Evolutionary conservation across 495 filamentous ascomycete species (phyloP).

Genomic region (Barbatosphaeria neglecta): DNA sequence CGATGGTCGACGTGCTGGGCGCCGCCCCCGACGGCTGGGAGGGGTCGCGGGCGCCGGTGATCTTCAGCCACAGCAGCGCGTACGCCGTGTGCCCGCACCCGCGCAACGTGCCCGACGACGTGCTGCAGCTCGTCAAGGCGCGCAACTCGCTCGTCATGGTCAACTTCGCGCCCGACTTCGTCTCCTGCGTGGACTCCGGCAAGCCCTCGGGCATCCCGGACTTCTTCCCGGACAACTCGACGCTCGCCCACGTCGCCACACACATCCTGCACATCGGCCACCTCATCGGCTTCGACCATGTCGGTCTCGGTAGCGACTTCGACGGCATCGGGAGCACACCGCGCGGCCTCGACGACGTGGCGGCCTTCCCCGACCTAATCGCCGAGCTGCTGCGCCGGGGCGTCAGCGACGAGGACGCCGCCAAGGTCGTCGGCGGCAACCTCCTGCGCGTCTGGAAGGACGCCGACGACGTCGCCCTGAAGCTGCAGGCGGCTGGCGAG

Average conservation of each 20-base stretch:
- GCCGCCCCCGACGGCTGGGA: slow-evolving; percentile 28
- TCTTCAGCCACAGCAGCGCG: slow-evolving; percentile 62
- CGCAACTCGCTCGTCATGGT: slow-evolving; percentile 60
- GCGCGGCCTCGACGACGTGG: slow-evolving; percentile 62
- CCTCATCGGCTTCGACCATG: slow-evolving; percentile 60
- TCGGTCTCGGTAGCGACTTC: slow-evolving; percentile 65
- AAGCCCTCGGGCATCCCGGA: slow-evolving; percentile 48
- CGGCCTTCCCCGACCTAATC: slow-evolving; percentile 71
- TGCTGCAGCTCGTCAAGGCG: slow-evolving; percentile 50
- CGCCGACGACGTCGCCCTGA: slow-evolving; percentile 51
- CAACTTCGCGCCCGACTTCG: slow-evolving; percentile 69
- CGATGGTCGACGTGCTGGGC: slow-evolving; percentile 57
- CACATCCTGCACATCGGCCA: slow-evolving; percentile 62
- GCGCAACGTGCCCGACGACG: slow-evolving; percentile 61
- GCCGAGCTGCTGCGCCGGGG: slow-evolving; percentile 58
- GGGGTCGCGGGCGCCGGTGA: slow-evolving; percentile 53
- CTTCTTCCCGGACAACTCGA: slow-evolving; percentile 53
- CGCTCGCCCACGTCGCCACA: slow-evolving; percentile 63
- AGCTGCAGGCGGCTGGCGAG: slow-evolving; percentile 49
- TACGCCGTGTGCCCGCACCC: slow-evolving; percentile 57
- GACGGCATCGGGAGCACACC: slow-evolving; percentile 53
- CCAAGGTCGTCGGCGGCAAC: slow-evolving; percentile 61
- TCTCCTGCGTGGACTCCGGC: slow-evolving; percentile 50
- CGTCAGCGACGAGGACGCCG: slow-evolving; percentile 53
- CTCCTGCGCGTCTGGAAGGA: slow-evolving; percentile 63